Evolutionary conservation across 2,329 filamentous ascomycete species (phyloP).

Genomic region (Paraphoma sp.): DNA sequence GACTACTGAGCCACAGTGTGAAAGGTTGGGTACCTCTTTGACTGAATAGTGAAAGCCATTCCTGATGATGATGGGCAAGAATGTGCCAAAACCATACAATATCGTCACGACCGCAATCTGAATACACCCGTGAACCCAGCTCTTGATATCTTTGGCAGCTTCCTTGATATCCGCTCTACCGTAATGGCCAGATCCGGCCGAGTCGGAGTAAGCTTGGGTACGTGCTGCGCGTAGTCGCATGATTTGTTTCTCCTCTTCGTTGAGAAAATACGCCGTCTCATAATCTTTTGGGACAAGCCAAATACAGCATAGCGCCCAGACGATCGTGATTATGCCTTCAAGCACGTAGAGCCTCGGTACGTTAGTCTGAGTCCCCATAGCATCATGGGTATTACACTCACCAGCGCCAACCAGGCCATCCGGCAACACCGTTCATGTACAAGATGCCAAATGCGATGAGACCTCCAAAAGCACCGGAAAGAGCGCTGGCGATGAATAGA

Average conservation of each 20-base stretch:
- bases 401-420: slow-evolving; percentile 37
- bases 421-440: slow-evolving; percentile 35
- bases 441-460: slow-evolving; percentile 38
- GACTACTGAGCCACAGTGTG: slow-evolving; percentile 14
- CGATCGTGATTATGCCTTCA: slow-evolving; percentile 40
- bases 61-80: slow-evolving; percentile 52
- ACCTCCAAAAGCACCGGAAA: slow-evolving; percentile 36
- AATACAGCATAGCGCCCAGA: slow-evolving; percentile 36
- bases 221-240: slow-evolving; percentile 37
- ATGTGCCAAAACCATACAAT: slow-evolving; percentile 50
- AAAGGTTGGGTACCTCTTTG: slow-evolving; percentile 41
- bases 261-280: slow-evolving; percentile 43
- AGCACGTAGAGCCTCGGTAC: slow-evolving; percentile 34
- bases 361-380: not conserved
- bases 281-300: slow-evolving; percentile 42
- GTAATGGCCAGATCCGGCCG: slow-evolving; percentile 36
- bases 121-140: slow-evolving; percentile 42
- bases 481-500: slow-evolving; percentile 35
- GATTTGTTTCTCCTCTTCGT: slow-evolving; percentile 35
- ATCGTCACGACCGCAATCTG: slow-evolving; percentile 52
- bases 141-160: slow-evolving; percentile 41
- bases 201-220: slow-evolving; percentile 40
- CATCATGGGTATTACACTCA: slow-evolving; percentile 4
- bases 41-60: slow-evolving; percentile 50
- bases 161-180: slow-evolving; percentile 37